These are phyloP conservation scores for Aspergillus pseudonomiae DNA, from an alignment of 2,329 filamentous ascomycete species.

Conservation along the genomic window DNA sequence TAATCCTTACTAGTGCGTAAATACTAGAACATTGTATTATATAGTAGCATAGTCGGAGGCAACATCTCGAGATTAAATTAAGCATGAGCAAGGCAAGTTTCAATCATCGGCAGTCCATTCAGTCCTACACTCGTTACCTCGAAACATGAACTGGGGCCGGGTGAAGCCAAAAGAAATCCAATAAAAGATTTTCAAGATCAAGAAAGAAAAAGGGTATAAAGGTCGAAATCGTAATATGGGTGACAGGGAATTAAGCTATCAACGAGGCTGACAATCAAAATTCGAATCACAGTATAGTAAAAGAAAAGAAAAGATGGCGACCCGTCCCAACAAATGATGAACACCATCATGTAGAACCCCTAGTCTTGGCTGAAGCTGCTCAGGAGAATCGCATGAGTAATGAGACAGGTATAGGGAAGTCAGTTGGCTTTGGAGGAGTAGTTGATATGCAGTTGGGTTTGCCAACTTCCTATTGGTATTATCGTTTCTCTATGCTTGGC, in stretches of 20 bases:
- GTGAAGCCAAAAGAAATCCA: constrained; percentile 8
- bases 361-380: background rate
- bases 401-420: background rate
- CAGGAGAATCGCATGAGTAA: background rate
- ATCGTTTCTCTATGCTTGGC: background rate
- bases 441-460: background rate
- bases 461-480: background rate
- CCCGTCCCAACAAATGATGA: constrained; percentile 3
- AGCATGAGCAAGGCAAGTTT: background rate
- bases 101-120: constrained; percentile 2
- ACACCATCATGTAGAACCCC: constrained; percentile 8
- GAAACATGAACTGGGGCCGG: constrained; percentile 2
- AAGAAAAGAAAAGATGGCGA: background rate
- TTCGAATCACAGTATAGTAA: background rate
- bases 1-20: background rate
- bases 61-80: background rate
- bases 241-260: background rate
- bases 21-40: background rate
- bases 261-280: background rate
- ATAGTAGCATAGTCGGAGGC: background rate
- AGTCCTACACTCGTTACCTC: constrained; percentile 10
- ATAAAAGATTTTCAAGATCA: background rate
- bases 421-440: background rate
- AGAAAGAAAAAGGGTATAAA: constrained; percentile 8
- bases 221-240: constrained; percentile 2